Evolutionary conservation across 805 yeast genomes (phyloP), one percentile per base, ranked within the genome.

Genomic region (Wickerhamomyces bisporus): DNA sequence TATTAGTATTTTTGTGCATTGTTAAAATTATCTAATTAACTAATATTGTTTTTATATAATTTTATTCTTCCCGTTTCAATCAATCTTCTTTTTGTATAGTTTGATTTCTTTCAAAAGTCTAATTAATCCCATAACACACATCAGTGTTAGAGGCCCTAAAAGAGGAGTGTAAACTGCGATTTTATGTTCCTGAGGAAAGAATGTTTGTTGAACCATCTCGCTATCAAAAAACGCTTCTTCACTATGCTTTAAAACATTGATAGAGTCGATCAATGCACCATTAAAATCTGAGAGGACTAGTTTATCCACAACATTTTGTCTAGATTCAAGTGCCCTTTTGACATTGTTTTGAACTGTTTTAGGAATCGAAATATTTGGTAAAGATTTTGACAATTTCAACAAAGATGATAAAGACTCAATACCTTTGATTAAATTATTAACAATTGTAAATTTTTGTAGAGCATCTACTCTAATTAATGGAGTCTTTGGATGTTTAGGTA

Each of bases 141-240:
- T 88, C 19, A 91, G 74, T 2, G 74, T 63, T 26, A 88, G 65
- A 2, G 98, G 98, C 0, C 98, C 98, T 26, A 89, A 58, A 32
- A 91, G 64, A 0, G 98, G 98, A 54, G 87, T 66, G 49, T 88
- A 93, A 1, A 93, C 95, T 0, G 98, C 98, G 53, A 93, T 70
- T 58, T 86, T 89, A 57, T 91, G 98, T 58, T 91, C 97, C 46
- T 85, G 91, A 0, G 98, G 98, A 68, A 89, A 87, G 59, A 85
- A 88, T 39, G 83, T 86, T 56, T 91, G 97, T 53, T 87, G 95
- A 21, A 93, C 86, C 96, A 93, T 91, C 58, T 83, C 89, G 50
- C 86, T 85, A 49, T 91, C 95, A 58, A 91, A 91, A 52, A 91
- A 91, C 0, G 98, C 97, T 32, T 67, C 67, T 43, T 75, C 79